Evolutionary conservation across 805 yeast genomes (phyloP), one percentile per base, ranked within the genome.

Genomic region (Blastobotrys mokoenaii): DNA sequence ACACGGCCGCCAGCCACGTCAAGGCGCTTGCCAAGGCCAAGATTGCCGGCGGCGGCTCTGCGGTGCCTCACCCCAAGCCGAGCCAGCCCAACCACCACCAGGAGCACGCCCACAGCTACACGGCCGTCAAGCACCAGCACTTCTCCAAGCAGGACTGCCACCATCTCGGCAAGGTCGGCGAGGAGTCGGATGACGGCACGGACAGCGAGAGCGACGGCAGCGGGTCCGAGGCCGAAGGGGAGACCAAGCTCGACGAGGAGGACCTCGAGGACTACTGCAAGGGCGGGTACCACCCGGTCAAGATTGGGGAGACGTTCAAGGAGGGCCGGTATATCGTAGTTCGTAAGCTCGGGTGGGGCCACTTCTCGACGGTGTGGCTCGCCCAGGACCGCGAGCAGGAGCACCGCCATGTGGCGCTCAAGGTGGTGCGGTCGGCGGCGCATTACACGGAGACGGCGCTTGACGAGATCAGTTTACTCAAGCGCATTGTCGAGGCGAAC

Each of bases 271-370:
- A 93, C 65, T 93, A 93, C 64, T 79, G 78, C 47, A 79, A 80
- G 8, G 97, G 97, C 18, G 99, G 99, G 0, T 93, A 93, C 62
- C 98, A 93, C 60, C 96, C 98, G 0, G 93, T 94, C 10, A 79
- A 66, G 52, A 79, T 87, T 41, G 97, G 97, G 4, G 98, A 94
- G 61, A 65, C 66, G 17, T 90, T 82, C 64, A 84, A 86, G 55
- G 71, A 83, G 46, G 78, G 79, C 15, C 76, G 84, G 48, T 93
- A 93, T 62, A 72, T 80, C 1, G 65, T 93, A 41, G 89, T 85
- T 27, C 76, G 97, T 49, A 93, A 93, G 61, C 70, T 93, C 3
- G 99, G 99, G 0, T 93, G 99, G 99, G 99, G 99, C 31, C 97
- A 93, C 65, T 93, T 93, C 61, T 82, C 95, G 22, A 93, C 96